These are phyloP conservation scores for Malassezia cuniculi DNA, from an alignment of 1,284 basidiomycete species.

Conservation along the genomic window DNA sequence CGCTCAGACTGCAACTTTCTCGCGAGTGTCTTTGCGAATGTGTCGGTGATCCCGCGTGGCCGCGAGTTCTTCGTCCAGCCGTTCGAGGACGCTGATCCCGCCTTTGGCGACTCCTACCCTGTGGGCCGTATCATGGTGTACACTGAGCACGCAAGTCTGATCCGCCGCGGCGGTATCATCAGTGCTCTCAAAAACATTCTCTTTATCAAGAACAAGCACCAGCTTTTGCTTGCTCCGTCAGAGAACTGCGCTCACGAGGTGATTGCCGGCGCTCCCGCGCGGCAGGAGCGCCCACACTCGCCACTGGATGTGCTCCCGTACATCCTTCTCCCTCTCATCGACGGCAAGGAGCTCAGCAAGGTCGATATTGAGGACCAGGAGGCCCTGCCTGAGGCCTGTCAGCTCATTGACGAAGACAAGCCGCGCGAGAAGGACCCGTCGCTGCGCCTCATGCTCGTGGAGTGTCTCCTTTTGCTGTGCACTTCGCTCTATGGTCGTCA, in stretches of 20 bases:
- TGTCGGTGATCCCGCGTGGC: slow-evolving; percentile 32
- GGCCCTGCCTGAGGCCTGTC: slow-evolving; percentile 65
- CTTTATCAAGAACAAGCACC: slow-evolving; percentile 39
- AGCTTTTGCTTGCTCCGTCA: slow-evolving; percentile 33
- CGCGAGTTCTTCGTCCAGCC: slow-evolving; percentile 40
- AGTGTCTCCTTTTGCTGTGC: slow-evolving; percentile 75
- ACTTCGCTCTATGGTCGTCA: slow-evolving; percentile 78
- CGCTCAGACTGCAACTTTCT: slow-evolving; percentile 44
- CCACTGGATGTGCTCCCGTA: slow-evolving; percentile 41
- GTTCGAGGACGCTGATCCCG: slow-evolving; percentile 14
- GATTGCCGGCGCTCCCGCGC: slow-evolving; percentile 23
- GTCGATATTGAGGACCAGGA: slow-evolving; percentile 63
- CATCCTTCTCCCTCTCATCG: slow-evolving; percentile 77
- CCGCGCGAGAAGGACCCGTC: slow-evolving; percentile 66
- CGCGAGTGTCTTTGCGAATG: slow-evolving; percentile 44
- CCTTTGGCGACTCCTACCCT: slow-evolving; percentile 31
- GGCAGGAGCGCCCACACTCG: slow-evolving; percentile 22
- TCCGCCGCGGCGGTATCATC: slow-evolving; percentile 40
- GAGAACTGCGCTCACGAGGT: slow-evolving; percentile 10
- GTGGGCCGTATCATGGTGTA: slow-evolving; percentile 39
- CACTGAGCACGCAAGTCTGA: slow-evolving; percentile 43
- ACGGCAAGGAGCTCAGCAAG: slow-evolving; percentile 60
- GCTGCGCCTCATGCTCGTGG: slow-evolving; percentile 71
- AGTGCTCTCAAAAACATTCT: slow-evolving; percentile 42
- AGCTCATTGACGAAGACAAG: slow-evolving; percentile 76